Conservation (phyloP, 2,329 filamentous ascomycete species). For the Gaeumannomyces tritici region DNA sequence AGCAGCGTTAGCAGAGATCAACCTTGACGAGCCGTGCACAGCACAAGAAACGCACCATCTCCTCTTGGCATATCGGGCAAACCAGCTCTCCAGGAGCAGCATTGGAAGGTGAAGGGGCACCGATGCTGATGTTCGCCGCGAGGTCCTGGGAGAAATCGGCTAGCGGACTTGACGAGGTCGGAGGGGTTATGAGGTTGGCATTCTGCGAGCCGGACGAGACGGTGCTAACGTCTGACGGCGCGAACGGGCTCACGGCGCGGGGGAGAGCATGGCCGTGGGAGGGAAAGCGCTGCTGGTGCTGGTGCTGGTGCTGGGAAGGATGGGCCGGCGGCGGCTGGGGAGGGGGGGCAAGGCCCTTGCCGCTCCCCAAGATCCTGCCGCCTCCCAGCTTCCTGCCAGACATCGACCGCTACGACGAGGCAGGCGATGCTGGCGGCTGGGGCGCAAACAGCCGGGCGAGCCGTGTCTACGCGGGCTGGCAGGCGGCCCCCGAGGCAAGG, state of each 20-base stretch:
- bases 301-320: conserved; percentile 23
- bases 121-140: conserved; percentile 67
- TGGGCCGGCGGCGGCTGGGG: conserved; percentile 21
- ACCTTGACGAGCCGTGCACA: no score
- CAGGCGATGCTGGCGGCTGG: not conserved
- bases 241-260: conserved; percentile 37
- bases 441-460: not conserved
- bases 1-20: not conserved
- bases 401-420: conserved; percentile 38
- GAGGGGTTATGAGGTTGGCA: conserved; percentile 40
- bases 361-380: conserved; percentile 82
- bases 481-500: not conserved
- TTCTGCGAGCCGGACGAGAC: conserved; percentile 66
- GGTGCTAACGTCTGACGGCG: conserved; percentile 56
- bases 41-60: conserved; percentile 60
- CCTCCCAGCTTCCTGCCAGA: conserved; percentile 79
- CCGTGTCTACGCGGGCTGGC: not conserved
- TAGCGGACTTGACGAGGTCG: conserved; percentile 49
- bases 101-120: conserved; percentile 40
- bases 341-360: conserved; percentile 66
- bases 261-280: conserved; percentile 2
- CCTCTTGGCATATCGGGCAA: conserved; percentile 96
- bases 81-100: conserved; percentile 60
- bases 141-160: conserved; percentile 70
- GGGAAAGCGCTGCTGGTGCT: conserved; percentile 1